Evolutionary conservation across 176 grass and related monocot species (phyloP).

Genomic region (Puya raimondii): DNA sequence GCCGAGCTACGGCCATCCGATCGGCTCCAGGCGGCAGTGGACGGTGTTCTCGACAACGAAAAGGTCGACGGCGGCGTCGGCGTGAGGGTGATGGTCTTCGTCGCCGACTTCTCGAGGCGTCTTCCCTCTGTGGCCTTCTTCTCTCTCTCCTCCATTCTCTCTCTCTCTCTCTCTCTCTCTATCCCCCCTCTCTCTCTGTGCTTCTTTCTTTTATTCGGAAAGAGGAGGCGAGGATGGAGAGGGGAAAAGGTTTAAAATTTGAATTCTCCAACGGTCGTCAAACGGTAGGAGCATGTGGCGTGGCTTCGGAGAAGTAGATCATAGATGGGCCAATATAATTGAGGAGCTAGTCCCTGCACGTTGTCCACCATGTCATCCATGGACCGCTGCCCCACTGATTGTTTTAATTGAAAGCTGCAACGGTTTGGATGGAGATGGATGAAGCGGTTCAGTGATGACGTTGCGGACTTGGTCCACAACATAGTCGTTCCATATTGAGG

Average conservation of each 20-base stretch:
- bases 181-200: neutral
- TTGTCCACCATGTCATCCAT: constrained; percentile 36
- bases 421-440: too few species aligned
- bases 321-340: neutral
- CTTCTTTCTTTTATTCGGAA: neutral
- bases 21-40: constrained; percentile 11
- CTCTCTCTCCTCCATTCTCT: neutral
- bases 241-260: neutral
- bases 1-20: constrained; percentile 9
- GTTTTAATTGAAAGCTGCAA: too few species aligned
- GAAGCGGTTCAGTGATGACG: too few species aligned
- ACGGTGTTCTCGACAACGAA: constrained; percentile 15
- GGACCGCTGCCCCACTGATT: neutral
- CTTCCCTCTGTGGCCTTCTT: neutral
- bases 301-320: too few species aligned
- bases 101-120: neutral
- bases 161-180: neutral
- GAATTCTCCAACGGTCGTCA: neutral
- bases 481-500: too few species aligned
- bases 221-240: neutral
- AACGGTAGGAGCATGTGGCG: neutral
- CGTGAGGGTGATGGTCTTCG: neutral
- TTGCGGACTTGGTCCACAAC: too few species aligned
- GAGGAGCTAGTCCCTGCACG: neutral
- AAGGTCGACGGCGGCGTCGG: neutral